Conservation (phyloP, 257 asterid genomes). For the Primulina huaijiensis region DNA sequence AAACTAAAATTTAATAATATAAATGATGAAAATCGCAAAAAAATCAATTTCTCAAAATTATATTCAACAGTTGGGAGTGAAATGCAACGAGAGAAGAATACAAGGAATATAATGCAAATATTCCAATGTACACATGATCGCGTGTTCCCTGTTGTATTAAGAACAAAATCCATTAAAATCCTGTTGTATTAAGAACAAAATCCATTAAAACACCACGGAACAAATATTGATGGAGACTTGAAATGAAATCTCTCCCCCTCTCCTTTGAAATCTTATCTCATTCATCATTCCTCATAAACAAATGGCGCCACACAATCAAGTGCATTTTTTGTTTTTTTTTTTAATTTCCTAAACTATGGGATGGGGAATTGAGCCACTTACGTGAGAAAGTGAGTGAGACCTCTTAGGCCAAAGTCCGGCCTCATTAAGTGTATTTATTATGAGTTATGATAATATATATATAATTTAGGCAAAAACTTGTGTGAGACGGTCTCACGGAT, state of each 20-base stretch:
- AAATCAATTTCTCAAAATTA: too few relatives aligned
- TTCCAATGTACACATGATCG: constrained; percentile 37
- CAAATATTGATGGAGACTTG: constrained; percentile 32
- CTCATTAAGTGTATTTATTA: background rate
- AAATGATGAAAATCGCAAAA: too few relatives aligned
- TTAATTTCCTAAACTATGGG: too few relatives aligned
- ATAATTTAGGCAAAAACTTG: too few relatives aligned
- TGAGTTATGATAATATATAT: background rate
- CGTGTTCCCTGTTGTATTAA: constrained; percentile 28
- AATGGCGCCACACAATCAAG: too few relatives aligned
- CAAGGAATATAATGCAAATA: constrained; percentile 36
- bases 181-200: constrained; percentile 43
- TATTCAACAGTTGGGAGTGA: background rate
- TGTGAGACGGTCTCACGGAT: too few relatives aligned
- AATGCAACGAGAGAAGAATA: constrained; percentile 17
- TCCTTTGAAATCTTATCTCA: constrained; percentile 32
- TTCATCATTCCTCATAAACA: constrained; percentile 21
- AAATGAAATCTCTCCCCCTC: constrained; percentile 19
- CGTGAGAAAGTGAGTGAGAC: too few relatives aligned
- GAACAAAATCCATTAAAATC: too few relatives aligned
- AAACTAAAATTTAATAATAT: too few relatives aligned
- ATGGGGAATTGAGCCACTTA: too few relatives aligned
- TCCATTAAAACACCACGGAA: constrained; percentile 30
- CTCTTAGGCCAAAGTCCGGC: too few relatives aligned
- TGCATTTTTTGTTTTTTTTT: too few relatives aligned